Evolutionary conservation across 768 basidiomycete genomes (phyloP).

Genomic region (Asterophora lycoperdoides): DNA sequence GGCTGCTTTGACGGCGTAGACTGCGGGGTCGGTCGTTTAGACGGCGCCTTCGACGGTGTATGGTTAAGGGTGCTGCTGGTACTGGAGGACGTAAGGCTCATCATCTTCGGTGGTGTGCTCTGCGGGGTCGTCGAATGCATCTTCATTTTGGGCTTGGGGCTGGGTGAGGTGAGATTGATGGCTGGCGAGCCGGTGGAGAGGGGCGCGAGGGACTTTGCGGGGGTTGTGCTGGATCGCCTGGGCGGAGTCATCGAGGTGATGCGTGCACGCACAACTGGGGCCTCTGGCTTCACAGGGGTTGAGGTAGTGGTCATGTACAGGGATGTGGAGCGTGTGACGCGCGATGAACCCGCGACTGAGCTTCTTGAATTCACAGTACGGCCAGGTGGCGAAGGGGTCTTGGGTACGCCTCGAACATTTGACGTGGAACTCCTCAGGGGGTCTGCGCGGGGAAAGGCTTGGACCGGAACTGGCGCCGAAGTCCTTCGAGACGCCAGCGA

Average conservation of each 20-base stretch:
- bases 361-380: slow-evolving; percentile 20
- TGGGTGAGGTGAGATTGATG: slow-evolving; percentile 37
- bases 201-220: slow-evolving; percentile 24
- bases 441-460: slow-evolving; percentile 10
- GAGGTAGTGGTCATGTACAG: slow-evolving; percentile 12
- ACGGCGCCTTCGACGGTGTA: slow-evolving; percentile 8
- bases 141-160: slow-evolving; percentile 31
- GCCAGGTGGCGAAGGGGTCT: slow-evolving; percentile 1
- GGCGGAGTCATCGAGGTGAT: slow-evolving; percentile 44
- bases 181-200: slow-evolving; percentile 28
- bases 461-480: slow-evolving; percentile 35
- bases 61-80: slow-evolving; percentile 1
- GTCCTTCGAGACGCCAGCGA: slow-evolving; percentile 34
- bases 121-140: slow-evolving; percentile 22
- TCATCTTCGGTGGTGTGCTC: slow-evolving; percentile 25
- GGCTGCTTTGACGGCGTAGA: neutral
- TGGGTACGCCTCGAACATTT: neutral
- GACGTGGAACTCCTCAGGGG: neutral
- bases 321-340: slow-evolving; percentile 21
- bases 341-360: slow-evolving; percentile 21
- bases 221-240: slow-evolving; percentile 22
- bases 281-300: slow-evolving; percentile 17
- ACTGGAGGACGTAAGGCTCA: neutral
- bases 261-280: slow-evolving; percentile 25
- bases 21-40: slow-evolving; percentile 9